Evolutionary conservation across 1,284 basidiomycete genomes (phyloP), one percentile per base, ranked within the genome.

Genomic region (Sporisorium exsertum): DNA sequence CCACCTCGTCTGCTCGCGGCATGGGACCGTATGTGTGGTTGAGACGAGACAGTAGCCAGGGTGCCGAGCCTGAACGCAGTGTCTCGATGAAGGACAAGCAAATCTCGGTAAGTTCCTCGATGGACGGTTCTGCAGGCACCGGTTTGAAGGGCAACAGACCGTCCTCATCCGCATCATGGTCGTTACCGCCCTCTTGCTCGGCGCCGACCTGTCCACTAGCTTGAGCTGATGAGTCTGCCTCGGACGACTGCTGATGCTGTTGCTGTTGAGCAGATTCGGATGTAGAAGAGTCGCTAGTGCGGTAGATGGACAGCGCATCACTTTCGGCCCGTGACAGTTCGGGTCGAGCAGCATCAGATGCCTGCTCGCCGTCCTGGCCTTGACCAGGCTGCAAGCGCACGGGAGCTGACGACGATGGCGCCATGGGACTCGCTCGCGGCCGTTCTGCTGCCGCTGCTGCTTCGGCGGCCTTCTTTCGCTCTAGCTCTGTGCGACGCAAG

Each of bases 41-140:
- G 53, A 97, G 88, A 50, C 93, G 90, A 81, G 95, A 93, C 4
- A 94, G 90, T 40, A 97, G 91, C 92, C 95, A 96, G 37, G 94
- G 95, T 1, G 94, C 93, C 0, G 92, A 92, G 20, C 93, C 93
- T 3, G 90, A 90, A 70, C 92, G 89, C 10, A 97, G 88, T 66
- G 93, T 91, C 43, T 90, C 89, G 64, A 97, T 89, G 84, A 97
- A 98, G 10, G 88, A 86, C 47, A 89, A 90, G 85, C 95, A 97
- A 29, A 89, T 90, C 5, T 87, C 88, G 87, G 95, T 91, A 50
- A 97, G 89, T 74, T 91, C 89, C 32, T 89, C 88, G 54, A 91
- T 92, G n/a, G 91, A 80, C 35, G 64, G 78, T 37, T 76, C 89
- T 62, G 79, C 65, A 27, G 71, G 82, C 29, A 60, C 80, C 2